A percentile compares a stretch with the other conserved stretches of the same genome.
These are phyloP conservation scores for Fusarium sp. DNA, from an alignment of 2,329 filamentous ascomycete species.

Conservation along the genomic window DNA sequence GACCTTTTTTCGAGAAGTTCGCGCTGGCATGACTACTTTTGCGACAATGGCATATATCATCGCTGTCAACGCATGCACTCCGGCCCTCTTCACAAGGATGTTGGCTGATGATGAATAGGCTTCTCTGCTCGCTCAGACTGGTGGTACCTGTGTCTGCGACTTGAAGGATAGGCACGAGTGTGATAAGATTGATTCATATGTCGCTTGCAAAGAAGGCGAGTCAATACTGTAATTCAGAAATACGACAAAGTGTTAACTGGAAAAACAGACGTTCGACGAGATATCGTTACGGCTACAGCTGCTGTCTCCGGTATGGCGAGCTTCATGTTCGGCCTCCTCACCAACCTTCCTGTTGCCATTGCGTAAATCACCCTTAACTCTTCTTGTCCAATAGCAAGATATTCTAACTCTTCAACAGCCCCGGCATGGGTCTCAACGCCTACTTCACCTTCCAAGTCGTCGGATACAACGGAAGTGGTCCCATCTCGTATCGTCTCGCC, in stretches of 20 bases:
- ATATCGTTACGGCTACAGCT: slow-evolving; percentile 87
- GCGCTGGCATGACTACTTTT: slow-evolving; percentile 84
- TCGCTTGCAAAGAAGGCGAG: slow-evolving; percentile 62
- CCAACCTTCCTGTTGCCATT: slow-evolving; percentile 75
- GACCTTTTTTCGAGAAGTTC: slow-evolving; percentile 81
- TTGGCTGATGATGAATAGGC: slow-evolving; percentile 62
- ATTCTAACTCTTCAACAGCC: slow-evolving; percentile 57
- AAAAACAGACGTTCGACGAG: slow-evolving; percentile 71
- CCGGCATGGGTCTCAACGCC: slow-evolving; percentile 76
- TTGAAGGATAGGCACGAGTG: slow-evolving; percentile 61
- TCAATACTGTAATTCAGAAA: not conserved
- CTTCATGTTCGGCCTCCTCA: slow-evolving; percentile 82
- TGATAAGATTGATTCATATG: slow-evolving; percentile 60
- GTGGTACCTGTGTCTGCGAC: slow-evolving; percentile 80
- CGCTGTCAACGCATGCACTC: slow-evolving; percentile 70
- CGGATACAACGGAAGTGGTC: slow-evolving; percentile 69
- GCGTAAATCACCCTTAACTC: slow-evolving; percentile 47
- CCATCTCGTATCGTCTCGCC: slow-evolving; percentile 70
- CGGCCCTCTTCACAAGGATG: not conserved
- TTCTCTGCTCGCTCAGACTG: slow-evolving; percentile 79
- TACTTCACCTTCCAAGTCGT: slow-evolving; percentile 78
- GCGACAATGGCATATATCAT: slow-evolving; percentile 90
- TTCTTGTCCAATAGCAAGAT: not conserved
- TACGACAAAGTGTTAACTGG: not conserved
- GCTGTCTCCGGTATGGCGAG: slow-evolving; percentile 81